phyloP scores from a whole-genome alignment of 306 rosid species.

The Cicer arietinum region DNA sequence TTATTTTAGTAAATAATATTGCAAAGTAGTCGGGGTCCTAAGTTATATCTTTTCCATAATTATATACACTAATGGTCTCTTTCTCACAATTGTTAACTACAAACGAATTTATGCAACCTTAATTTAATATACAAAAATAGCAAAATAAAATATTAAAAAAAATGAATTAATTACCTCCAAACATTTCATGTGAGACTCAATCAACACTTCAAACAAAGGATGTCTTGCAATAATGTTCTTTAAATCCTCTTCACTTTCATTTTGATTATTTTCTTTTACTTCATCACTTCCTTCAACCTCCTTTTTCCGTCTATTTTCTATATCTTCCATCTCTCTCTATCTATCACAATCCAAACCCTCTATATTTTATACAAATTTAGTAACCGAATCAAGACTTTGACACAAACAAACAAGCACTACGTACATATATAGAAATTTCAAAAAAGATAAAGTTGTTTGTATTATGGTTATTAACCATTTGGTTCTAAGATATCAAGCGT shows the following conservation, averaged over 20 bases:
- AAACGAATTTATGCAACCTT: too few species aligned
- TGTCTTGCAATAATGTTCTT: conserved; percentile 60
- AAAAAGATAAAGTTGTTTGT: conserved; percentile 41
- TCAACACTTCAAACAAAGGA: conserved; percentile 59
- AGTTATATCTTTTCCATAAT: not conserved
- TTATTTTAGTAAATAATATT: not conserved
- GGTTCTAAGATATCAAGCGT: conserved; percentile 44
- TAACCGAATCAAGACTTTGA: conserved; percentile 14
- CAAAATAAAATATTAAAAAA: not conserved
- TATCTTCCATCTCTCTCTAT: conserved; percentile 44
- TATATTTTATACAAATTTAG: conserved; percentile 24
- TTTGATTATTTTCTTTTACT: conserved; percentile 31
- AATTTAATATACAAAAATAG: too few species aligned
- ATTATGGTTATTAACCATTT: conserved; percentile 45
- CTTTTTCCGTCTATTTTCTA: conserved; percentile 26
- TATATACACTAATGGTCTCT: not conserved
- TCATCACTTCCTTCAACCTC: conserved; percentile 8
- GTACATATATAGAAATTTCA: conserved; percentile 19
- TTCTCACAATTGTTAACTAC: conserved; percentile 15
- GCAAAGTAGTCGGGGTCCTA: not conserved
- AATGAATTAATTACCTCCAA: conserved; percentile 51
- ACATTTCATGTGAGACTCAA: conserved; percentile 60
- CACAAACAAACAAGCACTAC: conserved; percentile 21
- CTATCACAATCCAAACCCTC: not conserved
- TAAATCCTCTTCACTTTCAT: conserved; percentile 36